Evolutionary conservation across 78 protist species (phyloP).

Genomic region (Dictyostelium firmibasis): DNA sequence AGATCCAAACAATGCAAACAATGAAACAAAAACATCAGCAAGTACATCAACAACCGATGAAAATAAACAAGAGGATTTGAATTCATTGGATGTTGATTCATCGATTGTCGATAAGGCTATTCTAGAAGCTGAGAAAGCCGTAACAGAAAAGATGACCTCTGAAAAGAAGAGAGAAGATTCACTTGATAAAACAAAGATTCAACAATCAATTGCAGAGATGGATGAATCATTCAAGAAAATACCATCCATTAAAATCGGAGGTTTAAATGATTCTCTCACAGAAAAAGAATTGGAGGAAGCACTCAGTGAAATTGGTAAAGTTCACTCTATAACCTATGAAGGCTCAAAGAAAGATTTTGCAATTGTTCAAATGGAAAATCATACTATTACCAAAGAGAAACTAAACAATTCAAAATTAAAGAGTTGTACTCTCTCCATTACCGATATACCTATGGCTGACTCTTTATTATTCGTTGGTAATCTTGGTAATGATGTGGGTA

Average conservation of each 20-base stretch:
- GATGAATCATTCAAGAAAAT: constrained; percentile 60
- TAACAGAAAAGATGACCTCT: constrained; percentile 22
- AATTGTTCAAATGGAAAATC: constrained; percentile 33
- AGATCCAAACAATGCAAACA: background rate
- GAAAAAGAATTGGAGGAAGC: constrained; percentile 45
- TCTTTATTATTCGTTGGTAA: constrained; percentile 59
- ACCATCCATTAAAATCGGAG: constrained; percentile 28
- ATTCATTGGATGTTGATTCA: background rate
- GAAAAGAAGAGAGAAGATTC: constrained; percentile 20
- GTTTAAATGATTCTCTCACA: constrained; percentile 40
- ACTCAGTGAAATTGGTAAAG: constrained; percentile 14
- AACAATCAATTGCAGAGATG: constrained; percentile 25
- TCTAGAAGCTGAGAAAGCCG: constrained; percentile 12
- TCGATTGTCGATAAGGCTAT: constrained; percentile 12
- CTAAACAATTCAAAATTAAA: constrained; percentile 24
- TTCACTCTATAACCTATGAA: background rate
- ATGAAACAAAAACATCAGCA: background rate
- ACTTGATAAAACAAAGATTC: constrained; percentile 10
- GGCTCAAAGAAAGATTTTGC: constrained; percentile 59
- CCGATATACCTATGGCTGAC: constrained; percentile 23
- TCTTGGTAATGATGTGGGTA: constrained; percentile 29
- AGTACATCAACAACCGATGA: background rate
- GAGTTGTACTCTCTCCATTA: constrained; percentile 34
- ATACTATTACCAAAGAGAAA: constrained; percentile 24
- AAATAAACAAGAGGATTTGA: background rate